phyloP scores from a whole-genome alignment of 2,329 filamentous ascomycete species.

The Calonectria pteridis region DNA sequence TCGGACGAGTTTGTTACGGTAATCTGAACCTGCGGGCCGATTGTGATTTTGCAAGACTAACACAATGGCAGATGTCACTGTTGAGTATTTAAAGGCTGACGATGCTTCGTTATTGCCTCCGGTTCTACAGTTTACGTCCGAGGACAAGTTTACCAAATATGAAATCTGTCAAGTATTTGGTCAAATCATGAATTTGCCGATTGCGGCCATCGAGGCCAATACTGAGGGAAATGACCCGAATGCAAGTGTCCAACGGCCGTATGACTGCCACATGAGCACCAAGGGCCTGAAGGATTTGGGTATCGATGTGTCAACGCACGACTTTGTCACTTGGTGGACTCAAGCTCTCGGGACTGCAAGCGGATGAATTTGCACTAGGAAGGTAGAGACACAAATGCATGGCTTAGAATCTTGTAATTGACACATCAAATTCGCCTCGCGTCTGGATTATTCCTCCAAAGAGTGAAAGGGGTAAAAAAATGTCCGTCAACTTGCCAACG shows the following conservation, averaged over 20 bases:
- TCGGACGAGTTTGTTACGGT: constrained; percentile 82
- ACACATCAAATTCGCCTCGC: not conserved
- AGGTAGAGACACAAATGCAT: not conserved
- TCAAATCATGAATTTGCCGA: constrained; percentile 81
- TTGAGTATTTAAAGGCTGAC: constrained; percentile 70
- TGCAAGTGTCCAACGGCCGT: constrained; percentile 81
- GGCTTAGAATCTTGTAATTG: not conserved
- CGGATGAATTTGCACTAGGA: not conserved
- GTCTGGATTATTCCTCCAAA: not conserved
- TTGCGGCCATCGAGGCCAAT: constrained; percentile 76
- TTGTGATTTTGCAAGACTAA: not conserved
- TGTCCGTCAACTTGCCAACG: not conserved
- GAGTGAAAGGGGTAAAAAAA: too few relatives aligned
- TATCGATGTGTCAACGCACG: constrained; percentile 78
- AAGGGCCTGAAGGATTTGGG: constrained; percentile 77
- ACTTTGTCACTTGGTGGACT: constrained; percentile 89
- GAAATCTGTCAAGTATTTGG: constrained; percentile 85
- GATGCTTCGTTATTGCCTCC: constrained; percentile 69
- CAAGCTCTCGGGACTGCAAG: constrained; percentile 44
- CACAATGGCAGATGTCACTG: constrained; percentile 70
- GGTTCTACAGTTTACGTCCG: constrained; percentile 87
- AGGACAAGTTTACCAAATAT: constrained; percentile 90
- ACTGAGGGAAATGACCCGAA: constrained; percentile 79
- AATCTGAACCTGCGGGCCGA: constrained; percentile 44
- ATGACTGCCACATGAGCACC: constrained; percentile 89